A percentile compares a stretch with the other conserved stretches of the same genome.
Evolutionary conservation across 108 stramenopile genomes (phyloP).

Genomic region (Cyclotella sp.): DNA sequence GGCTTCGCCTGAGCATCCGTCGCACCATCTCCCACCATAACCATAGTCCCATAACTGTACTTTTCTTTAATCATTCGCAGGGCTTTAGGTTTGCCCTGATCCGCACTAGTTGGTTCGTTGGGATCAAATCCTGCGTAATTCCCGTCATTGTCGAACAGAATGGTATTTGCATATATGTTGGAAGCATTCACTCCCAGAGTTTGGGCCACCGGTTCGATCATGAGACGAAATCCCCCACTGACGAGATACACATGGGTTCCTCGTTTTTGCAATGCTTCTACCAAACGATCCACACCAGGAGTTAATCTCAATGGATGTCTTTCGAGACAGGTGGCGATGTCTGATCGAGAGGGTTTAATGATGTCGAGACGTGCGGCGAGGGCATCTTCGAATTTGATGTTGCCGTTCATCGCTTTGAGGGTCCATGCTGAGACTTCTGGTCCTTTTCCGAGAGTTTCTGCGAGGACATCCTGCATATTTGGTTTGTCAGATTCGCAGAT

Average conservation of each 20-base stretch:
- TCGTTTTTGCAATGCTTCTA: slow-evolving; percentile 72
- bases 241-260: slow-evolving; percentile 93
- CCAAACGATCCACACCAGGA: slow-evolving; percentile 79
- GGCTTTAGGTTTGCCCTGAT: slow-evolving; percentile 96
- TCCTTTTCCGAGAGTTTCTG: slow-evolving; percentile 92
- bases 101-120: slow-evolving; percentile 89
- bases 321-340: slow-evolving; percentile 72
- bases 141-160: slow-evolving; percentile 85
- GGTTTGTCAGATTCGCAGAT: background rate
- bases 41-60: slow-evolving; percentile 73
- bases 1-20: slow-evolving; percentile 99
- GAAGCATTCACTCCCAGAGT: slow-evolving; percentile 62
- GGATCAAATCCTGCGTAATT: slow-evolving; percentile 90
- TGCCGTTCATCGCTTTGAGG: slow-evolving; percentile 95
- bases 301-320: slow-evolving; percentile 83
- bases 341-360: slow-evolving; percentile 75
- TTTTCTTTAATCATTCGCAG: slow-evolving; percentile 65
- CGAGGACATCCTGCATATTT: slow-evolving; percentile 85
- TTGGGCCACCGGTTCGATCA: slow-evolving; percentile 97
- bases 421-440: slow-evolving; percentile 92
- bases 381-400: slow-evolving; percentile 96
- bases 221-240: slow-evolving; percentile 96
- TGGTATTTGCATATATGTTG: slow-evolving; percentile 94
- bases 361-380: slow-evolving; percentile 88
- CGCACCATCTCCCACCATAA: slow-evolving; percentile 99